Base-by-base conservation (phyloP, 1,284 basidiomycete genomes). In the Trichosporon coremiiforme region DNA sequence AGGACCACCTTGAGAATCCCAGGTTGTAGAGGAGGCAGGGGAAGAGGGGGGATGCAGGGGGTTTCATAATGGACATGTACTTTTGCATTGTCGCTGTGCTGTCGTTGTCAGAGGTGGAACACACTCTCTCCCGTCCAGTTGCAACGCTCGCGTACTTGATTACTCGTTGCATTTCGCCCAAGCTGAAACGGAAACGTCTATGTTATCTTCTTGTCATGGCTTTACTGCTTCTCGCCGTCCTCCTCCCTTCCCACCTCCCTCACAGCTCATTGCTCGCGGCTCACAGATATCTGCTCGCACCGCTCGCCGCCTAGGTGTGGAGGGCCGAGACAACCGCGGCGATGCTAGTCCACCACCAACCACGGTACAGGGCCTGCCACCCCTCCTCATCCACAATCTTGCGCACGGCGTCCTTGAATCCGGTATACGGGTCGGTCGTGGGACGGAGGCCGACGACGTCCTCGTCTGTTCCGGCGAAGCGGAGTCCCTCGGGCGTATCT, bases 401-500 rank as follows among this genome's bases (percentile, higher is more conserved):
- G 81, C 90, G 90, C 17, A 86, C 89, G 73, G 91, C 93, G 78
- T 95, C 92, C 13, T 89, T 78, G 60, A 94, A 82, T 6, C 93
- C 91, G 47, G 87, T 80, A 79, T 96, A 96, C n/a, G 94, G 93
- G 76, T 95, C 92, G 57, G 88, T 89, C 77, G 94, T 93, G 68
- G 88, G 90, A 73, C 94, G 88, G 73, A 95, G 82, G 13, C 92
- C 92, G 75, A 96, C 93, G 10, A 96, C 94, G 78, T 95, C 93
- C 80, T 95, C 94, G 35, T 90, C 89, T 15, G 86, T 85, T 5
- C 91, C 92, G 35, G 89, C 87, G 77, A 90, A 94, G 20, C 75
- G 71, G 0, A 79, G 74, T 5, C 86, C 85, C 69, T 90, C 88
- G 70, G 91, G 90, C 3, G 85, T 85, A 7, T 70, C 75, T 13